phyloP scores from a whole-genome alignment of 2,329 filamentous ascomycete genomes.

The Cadophora malorum region DNA sequence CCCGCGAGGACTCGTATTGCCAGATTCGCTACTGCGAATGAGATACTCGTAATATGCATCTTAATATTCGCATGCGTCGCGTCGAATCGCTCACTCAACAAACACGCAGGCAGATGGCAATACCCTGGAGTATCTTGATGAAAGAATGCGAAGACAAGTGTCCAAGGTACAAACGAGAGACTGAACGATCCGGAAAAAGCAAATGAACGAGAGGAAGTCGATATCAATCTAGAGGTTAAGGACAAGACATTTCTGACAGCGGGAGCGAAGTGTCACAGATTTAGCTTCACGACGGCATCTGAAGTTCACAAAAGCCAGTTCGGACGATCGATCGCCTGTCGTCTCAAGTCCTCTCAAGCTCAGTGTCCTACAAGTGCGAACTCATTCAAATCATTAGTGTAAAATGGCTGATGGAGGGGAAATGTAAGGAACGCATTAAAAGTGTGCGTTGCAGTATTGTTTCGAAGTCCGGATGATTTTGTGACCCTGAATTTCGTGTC shows the following conservation, averaged over 20 bases:
- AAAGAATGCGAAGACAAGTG: no score
- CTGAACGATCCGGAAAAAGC: background rate
- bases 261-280: background rate
- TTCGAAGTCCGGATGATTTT: conserved; percentile 5
- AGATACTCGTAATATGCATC: background rate
- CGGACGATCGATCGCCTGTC: conserved; percentile 6
- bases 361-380: no score
- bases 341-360: background rate
- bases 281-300: conserved; percentile 6
- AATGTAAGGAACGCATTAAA: conserved; percentile 12
- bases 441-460: conserved; percentile 1
- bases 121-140: no score
- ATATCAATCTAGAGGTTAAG: background rate
- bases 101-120: background rate
- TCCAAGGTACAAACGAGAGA: background rate
- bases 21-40: background rate
- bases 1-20: background rate
- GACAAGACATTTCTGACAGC: background rate
- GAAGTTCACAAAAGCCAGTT: conserved; percentile 1
- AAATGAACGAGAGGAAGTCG: background rate
- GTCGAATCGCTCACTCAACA: background rate
- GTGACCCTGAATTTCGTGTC: conserved; percentile 5
- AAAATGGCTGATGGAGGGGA: no score
- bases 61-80: background rate
- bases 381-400: no score